Evolutionary conservation across 192 early-diverging fungal species (phyloP).

Genomic region (Gigaspora rosea): DNA sequence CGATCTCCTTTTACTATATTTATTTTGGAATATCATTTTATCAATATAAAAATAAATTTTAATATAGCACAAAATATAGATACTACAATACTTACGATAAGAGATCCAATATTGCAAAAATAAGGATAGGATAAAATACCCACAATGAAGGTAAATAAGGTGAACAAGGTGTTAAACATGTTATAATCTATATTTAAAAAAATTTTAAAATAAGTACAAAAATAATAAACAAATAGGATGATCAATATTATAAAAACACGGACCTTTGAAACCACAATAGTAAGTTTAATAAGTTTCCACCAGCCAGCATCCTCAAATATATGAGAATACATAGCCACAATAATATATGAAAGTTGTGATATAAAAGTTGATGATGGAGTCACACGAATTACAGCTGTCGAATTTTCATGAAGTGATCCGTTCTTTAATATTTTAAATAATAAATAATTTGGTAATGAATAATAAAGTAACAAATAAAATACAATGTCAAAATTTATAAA

Average conservation of each 20-base stretch:
- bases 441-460: not conserved
- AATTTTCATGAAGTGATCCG: not conserved
- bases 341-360: not conserved
- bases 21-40: no score
- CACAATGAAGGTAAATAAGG: conserved; percentile 37
- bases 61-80: no score
- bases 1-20: no score
- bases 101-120: conserved; percentile 45
- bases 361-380: not conserved
- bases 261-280: conserved; percentile 1
- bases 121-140: conserved; percentile 39
- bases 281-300: conserved; percentile 22
- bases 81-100: conserved; percentile 21
- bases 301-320: not conserved
- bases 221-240: not conserved
- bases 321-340: not conserved
- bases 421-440: not conserved
- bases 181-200: conserved; percentile 35
- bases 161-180: conserved; percentile 40
- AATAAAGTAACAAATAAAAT: not conserved
- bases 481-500: not conserved
- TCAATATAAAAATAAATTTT: no score
- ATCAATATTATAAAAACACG: not conserved
- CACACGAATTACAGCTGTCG: conserved; percentile 2
- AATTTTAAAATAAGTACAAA: not conserved